Conservation (phyloP, 495 filamentous ascomycete species). For the Lasiosphaeria miniovina region DNA sequence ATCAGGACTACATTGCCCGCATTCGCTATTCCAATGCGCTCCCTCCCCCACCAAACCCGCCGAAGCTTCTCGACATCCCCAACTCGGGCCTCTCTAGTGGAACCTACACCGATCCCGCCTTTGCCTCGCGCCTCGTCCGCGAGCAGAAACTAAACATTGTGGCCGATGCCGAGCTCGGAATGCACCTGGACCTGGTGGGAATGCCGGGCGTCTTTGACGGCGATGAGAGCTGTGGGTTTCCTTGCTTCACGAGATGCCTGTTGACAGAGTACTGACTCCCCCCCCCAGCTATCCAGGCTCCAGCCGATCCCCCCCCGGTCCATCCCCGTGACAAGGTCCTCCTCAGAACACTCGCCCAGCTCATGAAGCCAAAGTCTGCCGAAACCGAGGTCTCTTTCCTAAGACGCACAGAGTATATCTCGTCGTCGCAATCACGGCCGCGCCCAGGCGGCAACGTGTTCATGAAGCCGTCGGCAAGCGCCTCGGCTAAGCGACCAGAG, state of each 20-base stretch:
- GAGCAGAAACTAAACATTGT: slow-evolving; percentile 95
- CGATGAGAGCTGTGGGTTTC: slow-evolving; percentile 82
- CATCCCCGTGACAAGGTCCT: slow-evolving; percentile 82
- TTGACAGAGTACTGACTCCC: slow-evolving; percentile 19
- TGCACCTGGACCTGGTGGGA: slow-evolving; percentile 93
- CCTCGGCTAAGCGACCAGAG: slow-evolving; percentile 34
- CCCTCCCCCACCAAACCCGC: slow-evolving; percentile 86
- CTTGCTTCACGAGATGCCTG: slow-evolving; percentile 4
- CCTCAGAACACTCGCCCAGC: slow-evolving; percentile 70
- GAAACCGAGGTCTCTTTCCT: slow-evolving; percentile 84
- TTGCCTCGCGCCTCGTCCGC: slow-evolving; percentile 80
- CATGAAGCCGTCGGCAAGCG: slow-evolving; percentile 39
- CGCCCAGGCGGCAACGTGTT: slow-evolving; percentile 25
- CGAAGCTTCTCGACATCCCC: slow-evolving; percentile 94
- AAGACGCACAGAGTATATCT: slow-evolving; percentile 93
- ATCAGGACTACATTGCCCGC: slow-evolving; percentile 95
- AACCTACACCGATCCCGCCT: slow-evolving; percentile 82
- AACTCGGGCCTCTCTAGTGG: slow-evolving; percentile 78
- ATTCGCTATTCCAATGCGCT: slow-evolving; percentile 93
- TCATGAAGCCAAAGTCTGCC: slow-evolving; percentile 69
- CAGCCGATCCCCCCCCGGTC: slow-evolving; percentile 61
- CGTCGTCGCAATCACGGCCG: slow-evolving; percentile 53
- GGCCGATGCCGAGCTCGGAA: slow-evolving; percentile 94
- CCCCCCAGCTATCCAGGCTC: slow-evolving; percentile 71
- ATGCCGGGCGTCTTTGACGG: slow-evolving; percentile 92